These are phyloP conservation scores for Spergularia marina DNA, from an alignment of 148 eudicot species.

Conservation along the genomic window DNA sequence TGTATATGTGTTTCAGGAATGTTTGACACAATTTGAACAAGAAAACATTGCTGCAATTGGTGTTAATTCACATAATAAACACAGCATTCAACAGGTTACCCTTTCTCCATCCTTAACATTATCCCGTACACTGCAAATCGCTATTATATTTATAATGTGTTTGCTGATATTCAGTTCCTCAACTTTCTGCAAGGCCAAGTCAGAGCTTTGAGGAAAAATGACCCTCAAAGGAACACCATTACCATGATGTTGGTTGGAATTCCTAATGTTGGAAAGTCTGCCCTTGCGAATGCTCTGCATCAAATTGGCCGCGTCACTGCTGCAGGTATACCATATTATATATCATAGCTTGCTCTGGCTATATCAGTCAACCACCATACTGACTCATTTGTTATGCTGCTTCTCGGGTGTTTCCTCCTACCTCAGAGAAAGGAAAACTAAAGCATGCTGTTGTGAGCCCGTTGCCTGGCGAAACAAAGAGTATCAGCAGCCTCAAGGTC, in stretches of 20 bases:
- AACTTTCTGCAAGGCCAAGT: constrained; percentile 16
- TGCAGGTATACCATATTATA: background rate
- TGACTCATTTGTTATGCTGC: background rate
- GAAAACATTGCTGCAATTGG: constrained; percentile 33
- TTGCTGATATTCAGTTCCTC: constrained; percentile 6
- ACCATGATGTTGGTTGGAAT: constrained; percentile 17
- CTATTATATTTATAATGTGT: background rate
- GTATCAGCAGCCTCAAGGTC: constrained; percentile 82
- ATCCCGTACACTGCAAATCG: background rate
- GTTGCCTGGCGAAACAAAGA: constrained; percentile 74
- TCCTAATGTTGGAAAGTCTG: constrained; percentile 18
- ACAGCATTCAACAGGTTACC: constrained; percentile 61
- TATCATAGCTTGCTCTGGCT: background rate
- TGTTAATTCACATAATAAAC: constrained; percentile 78
- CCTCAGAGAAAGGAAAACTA: constrained; percentile 75
- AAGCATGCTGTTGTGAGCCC: constrained; percentile 75
- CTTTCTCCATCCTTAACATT: background rate
- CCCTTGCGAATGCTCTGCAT: constrained; percentile 19
- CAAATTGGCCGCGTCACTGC: constrained; percentile 15
- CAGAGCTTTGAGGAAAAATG: constrained; percentile 7
- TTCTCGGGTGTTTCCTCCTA: constrained; percentile 13
- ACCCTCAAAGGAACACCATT: constrained; percentile 12
- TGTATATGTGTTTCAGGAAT: constrained; percentile 41
- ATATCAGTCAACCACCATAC: background rate
- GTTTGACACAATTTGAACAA: constrained; percentile 42